Evolutionary conservation across 345 rosid species (phyloP).

Genomic region (Schrenkiella parvula): DNA sequence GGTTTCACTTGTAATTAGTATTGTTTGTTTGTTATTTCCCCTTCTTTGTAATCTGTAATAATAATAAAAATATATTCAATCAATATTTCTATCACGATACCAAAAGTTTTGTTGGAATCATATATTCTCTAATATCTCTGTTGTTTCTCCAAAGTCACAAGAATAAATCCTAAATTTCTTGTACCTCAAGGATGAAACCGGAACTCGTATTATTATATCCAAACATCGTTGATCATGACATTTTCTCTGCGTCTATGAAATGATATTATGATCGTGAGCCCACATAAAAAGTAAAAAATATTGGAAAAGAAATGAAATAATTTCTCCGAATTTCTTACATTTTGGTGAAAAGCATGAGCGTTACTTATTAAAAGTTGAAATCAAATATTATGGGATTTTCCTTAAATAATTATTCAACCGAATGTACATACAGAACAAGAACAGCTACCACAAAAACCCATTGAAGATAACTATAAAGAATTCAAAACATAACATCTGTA

Average conservation of each 20-base stretch:
- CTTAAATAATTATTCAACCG: constrained; percentile 12
- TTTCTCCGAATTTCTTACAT: no score
- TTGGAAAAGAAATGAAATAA: neutral
- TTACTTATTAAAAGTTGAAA: neutral
- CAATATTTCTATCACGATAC: neutral
- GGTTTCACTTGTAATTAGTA: constrained; percentile 27
- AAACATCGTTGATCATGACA: neutral
- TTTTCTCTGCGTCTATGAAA: no score
- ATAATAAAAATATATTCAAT: neutral
- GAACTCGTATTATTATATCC: neutral
- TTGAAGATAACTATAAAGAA: constrained; percentile 3
- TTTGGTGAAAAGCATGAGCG: neutral
- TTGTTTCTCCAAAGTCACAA: neutral
- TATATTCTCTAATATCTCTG: neutral
- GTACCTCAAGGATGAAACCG: neutral
- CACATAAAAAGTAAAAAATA: neutral
- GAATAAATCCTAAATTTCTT: neutral
- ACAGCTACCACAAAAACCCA: constrained; percentile 6
- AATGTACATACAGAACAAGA: constrained; percentile 20
- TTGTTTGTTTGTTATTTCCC: neutral
- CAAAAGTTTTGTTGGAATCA: constrained; percentile 9
- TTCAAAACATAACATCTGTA: constrained; percentile 24
- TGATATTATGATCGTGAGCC: neutral
- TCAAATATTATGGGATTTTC: neutral
- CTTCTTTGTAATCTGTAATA: neutral